Conservation (phyloP, 257 asterid species). For the Oldenlandia corymbosa region DNA sequence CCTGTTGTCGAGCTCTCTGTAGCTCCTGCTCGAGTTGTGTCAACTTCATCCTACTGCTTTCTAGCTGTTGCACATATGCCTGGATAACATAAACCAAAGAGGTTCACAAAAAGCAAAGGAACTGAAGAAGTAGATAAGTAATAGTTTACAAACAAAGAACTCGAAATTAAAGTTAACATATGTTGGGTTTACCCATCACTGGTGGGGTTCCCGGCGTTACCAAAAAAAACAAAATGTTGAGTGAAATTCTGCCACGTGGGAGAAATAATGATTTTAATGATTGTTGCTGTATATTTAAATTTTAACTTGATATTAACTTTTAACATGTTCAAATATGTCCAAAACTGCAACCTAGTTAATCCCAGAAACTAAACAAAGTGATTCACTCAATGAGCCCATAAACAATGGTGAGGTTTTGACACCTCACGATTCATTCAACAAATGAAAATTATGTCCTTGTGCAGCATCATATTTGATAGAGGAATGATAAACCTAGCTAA, state of each 20-base stretch:
- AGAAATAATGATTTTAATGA: too few relatives aligned
- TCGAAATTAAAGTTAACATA: not conserved
- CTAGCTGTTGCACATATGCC: slow-evolving; percentile 98
- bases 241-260: too few relatives aligned
- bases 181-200: too few relatives aligned
- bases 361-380: not conserved
- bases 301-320: not conserved
- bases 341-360: not conserved
- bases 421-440: not conserved
- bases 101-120: not conserved
- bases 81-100: slow-evolving; percentile 21
- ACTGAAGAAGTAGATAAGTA: not conserved
- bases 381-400: not conserved
- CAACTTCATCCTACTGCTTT: slow-evolving; percentile 98
- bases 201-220: too few relatives aligned
- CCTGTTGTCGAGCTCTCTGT: slow-evolving; percentile 99
- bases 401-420: not conserved
- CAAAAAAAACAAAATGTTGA: too few relatives aligned
- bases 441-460: not conserved
- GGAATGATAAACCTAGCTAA: not conserved
- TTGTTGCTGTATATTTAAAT: too few relatives aligned
- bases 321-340: not conserved
- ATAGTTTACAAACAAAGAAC: not conserved
- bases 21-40: slow-evolving; percentile 99
- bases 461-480: not conserved